Conservation (phyloP, 805 yeast species). For the Starmerella potacharoeniae region DNA sequence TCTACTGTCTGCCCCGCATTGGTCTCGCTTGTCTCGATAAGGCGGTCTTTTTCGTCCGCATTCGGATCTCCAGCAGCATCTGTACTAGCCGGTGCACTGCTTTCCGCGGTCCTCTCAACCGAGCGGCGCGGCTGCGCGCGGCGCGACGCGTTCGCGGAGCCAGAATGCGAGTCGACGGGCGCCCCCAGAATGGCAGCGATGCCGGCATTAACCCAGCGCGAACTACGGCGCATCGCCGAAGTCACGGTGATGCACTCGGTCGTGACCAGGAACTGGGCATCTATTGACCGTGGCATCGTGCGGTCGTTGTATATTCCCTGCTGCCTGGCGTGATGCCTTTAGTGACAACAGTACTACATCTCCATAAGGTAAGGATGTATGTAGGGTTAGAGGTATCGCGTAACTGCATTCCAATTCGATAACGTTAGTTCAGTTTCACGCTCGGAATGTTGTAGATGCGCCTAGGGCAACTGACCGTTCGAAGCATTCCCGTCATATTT, state of each 20-base stretch:
- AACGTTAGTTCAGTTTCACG: too few relatives aligned
- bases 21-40: background rate
- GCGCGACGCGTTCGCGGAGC: background rate
- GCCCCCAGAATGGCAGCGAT: constrained; percentile 79
- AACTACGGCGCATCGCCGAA: constrained; percentile 79
- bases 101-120: background rate
- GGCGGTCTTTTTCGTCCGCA: background rate
- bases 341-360: background rate
- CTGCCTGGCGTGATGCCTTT: background rate
- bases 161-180: constrained; percentile 26
- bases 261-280: constrained; percentile 50
- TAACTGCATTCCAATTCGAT: background rate
- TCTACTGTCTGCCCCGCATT: background rate
- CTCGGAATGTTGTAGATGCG: too few relatives aligned
- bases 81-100: background rate
- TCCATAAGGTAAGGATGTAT: background rate
- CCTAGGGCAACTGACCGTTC: too few relatives aligned
- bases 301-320: background rate
- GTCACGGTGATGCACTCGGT: constrained; percentile 80
- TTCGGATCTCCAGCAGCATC: background rate
- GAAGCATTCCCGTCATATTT: too few relatives aligned
- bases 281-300: constrained; percentile 9
- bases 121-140: background rate
- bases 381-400: background rate
- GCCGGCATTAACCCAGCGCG: constrained; percentile 63